A percentile compares a stretch with the other conserved stretches of the same genome.
Conservation (phyloP, 1,284 basidiomycete genomes). For the Pisolithus thermaeus region DNA sequence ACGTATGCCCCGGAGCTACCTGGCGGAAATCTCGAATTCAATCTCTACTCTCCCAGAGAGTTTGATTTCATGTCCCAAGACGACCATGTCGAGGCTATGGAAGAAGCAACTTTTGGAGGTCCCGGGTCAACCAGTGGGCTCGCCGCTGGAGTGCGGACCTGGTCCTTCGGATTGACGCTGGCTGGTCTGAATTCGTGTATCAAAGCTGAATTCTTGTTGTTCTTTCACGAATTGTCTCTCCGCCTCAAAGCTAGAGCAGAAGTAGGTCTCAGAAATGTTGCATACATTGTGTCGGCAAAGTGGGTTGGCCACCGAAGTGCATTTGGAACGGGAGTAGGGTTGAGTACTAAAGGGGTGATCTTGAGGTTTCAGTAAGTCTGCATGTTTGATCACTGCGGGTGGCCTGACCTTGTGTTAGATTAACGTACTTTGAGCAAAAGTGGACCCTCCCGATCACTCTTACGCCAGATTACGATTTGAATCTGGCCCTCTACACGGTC, state of each 20-base stretch:
- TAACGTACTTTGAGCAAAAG: slow-evolving; percentile 48
- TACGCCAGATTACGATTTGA: slow-evolving; percentile 38
- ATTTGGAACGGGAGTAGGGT: slow-evolving; percentile 29
- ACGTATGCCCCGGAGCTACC: slow-evolving; percentile 20
- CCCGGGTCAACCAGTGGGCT: slow-evolving; percentile 29
- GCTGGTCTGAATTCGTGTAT: slow-evolving; percentile 27
- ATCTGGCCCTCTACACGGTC: slow-evolving; percentile 38
- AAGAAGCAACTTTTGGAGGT: slow-evolving; percentile 18
- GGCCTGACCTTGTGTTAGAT: slow-evolving; percentile 20
- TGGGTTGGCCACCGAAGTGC: slow-evolving; percentile 25
- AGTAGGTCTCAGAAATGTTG: slow-evolving; percentile 19
- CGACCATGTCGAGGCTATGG: slow-evolving; percentile 16
- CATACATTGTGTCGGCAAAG: slow-evolving; percentile 28
- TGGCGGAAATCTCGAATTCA: slow-evolving; percentile 23
- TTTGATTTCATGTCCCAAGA: slow-evolving; percentile 27
- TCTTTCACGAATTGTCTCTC: slow-evolving; percentile 26
- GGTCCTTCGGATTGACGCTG: slow-evolving; percentile 27
- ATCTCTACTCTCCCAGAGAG: slow-evolving; percentile 26
- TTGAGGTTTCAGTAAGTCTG: slow-evolving; percentile 28
- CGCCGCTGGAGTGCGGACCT: slow-evolving; percentile 24
- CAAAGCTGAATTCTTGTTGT: slow-evolving; percentile 27
- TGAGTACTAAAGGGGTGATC: slow-evolving; percentile 27
- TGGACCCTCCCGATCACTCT: slow-evolving; percentile 52
- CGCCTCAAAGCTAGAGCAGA: slow-evolving; percentile 32
- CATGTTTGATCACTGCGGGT: neutral